These are phyloP conservation scores for Linnemannia schmuckeri DNA, from an alignment of 192 early-diverging fungal genomes.

Conservation along the genomic window DNA sequence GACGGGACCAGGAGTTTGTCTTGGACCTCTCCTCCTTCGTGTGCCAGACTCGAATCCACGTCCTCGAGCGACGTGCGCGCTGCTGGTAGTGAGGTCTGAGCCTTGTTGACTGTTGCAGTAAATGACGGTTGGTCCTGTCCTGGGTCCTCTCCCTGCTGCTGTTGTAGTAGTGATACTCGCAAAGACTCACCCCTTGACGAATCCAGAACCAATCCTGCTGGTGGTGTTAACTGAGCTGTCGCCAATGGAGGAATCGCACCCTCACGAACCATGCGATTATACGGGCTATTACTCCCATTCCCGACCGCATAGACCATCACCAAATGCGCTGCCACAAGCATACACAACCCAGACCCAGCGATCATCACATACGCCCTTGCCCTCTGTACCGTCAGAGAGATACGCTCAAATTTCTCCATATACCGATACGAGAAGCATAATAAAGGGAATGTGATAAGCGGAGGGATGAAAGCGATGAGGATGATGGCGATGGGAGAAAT, in stretches of 20 bases:
- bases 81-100: background rate
- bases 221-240: background rate
- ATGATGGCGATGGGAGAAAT: conserved; percentile 40
- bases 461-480: conserved; percentile 46
- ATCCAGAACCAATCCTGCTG: background rate
- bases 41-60: background rate
- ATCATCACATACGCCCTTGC: conserved; percentile 47
- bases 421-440: conserved; percentile 45
- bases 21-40: background rate
- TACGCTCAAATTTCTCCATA: conserved; percentile 31
- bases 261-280: conserved; percentile 8
- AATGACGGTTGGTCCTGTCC: background rate
- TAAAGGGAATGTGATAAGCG: conserved; percentile 23
- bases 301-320: conserved; percentile 32
- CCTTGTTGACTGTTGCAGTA: background rate
- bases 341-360: conserved; percentile 41
- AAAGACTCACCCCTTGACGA: background rate
- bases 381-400: conserved; percentile 36
- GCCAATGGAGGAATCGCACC: background rate
- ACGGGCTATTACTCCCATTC: conserved; percentile 24
- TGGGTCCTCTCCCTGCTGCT: background rate
- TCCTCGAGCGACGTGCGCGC: background rate
- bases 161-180: background rate
- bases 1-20: background rate
- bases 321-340: conserved; percentile 31